Percentiles rank a stretch among this genome's conserved stretches.
phyloP scores from a whole-genome alignment of 495 filamentous ascomycete genomes.

The Coniosporium apollinis region DNA sequence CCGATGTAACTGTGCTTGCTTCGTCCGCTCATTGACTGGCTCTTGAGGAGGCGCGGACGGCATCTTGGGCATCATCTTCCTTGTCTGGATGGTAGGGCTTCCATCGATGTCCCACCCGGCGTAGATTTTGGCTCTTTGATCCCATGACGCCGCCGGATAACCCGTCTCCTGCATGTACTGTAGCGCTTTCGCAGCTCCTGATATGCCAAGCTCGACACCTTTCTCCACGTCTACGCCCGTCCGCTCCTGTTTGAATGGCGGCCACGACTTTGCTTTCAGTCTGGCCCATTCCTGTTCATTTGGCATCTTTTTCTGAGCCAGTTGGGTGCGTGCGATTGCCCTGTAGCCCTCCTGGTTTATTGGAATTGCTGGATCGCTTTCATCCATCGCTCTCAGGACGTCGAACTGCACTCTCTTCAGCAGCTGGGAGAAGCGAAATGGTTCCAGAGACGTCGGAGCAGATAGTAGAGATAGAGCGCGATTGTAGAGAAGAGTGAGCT shows the following conservation, averaged over 20 bases:
- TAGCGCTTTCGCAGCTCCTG: conserved; percentile 40
- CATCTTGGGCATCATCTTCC: conserved; percentile 10
- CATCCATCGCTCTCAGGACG: conserved; percentile 43
- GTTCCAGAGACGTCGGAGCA: conserved; percentile 29
- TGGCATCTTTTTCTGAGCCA: conserved; percentile 45
- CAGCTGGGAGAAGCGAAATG: conserved; percentile 30
- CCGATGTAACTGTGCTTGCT: neutral
- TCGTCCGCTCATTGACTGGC: neutral
- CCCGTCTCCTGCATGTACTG: conserved; percentile 47
- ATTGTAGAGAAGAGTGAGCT: conserved; percentile 26
- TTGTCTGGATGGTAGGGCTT: conserved; percentile 53
- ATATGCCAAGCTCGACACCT: conserved; percentile 37
- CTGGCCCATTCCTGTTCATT: conserved; percentile 40
- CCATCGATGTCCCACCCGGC: conserved; percentile 53
- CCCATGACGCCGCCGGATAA: conserved; percentile 38
- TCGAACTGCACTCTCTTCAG: conserved; percentile 49
- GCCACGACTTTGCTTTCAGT: conserved; percentile 48
- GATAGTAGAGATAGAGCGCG: conserved; percentile 37
- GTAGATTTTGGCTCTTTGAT: conserved; percentile 36
- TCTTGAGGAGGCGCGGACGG: neutral
- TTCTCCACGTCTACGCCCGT: conserved; percentile 40
- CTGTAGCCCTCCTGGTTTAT: conserved; percentile 47
- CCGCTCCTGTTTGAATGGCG: conserved; percentile 51
- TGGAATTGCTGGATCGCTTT: conserved; percentile 35
- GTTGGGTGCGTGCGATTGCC: conserved; percentile 39